Conservation (phyloP, 2,329 filamentous ascomycete species). For the Trichoderma aggressivum region DNA sequence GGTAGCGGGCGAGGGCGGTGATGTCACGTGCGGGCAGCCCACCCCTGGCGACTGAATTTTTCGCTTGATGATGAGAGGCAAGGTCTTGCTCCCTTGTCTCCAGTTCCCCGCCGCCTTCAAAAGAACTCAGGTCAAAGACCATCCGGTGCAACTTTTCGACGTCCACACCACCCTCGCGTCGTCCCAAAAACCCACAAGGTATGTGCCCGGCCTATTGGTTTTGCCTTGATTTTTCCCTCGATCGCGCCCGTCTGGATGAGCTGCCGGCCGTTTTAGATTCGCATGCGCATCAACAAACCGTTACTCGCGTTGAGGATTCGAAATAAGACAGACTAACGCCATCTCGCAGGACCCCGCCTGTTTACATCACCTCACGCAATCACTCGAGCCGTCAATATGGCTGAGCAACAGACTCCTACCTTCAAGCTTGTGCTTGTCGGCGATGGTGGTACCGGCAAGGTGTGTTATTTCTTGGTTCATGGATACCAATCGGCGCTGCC, state of each 20-base stretch:
- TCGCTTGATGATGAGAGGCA: slow-evolving; percentile 31
- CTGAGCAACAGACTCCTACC: slow-evolving; percentile 61
- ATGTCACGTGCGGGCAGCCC: slow-evolving; percentile 37
- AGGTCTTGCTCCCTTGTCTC: slow-evolving; percentile 29
- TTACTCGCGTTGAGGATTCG: neutral
- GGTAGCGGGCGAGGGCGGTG: slow-evolving; percentile 21
- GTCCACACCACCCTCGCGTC: slow-evolving; percentile 33
- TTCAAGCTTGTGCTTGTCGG: slow-evolving; percentile 99
- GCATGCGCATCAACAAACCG: neutral
- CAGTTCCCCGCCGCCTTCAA: slow-evolving; percentile 44
- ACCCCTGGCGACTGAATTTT: slow-evolving; percentile 41
- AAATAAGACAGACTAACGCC: slow-evolving; percentile 32
- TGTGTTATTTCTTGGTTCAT: slow-evolving; percentile 37
- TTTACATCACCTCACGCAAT: slow-evolving; percentile 41
- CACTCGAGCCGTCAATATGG: slow-evolving; percentile 54
- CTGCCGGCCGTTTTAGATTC: neutral
- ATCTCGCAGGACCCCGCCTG: slow-evolving; percentile 42
- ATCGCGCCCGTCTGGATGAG: neutral
- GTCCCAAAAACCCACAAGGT: slow-evolving; percentile 24
- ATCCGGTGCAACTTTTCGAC: slow-evolving; percentile 34
- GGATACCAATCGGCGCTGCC: neutral
- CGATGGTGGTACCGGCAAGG: slow-evolving; percentile 99
- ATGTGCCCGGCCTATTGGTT: slow-evolving; percentile 19
- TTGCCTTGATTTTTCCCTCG: neutral
- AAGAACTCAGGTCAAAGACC: slow-evolving; percentile 38